Conservation (phyloP, 306 rosid species). For the Acacia melanoxylon region DNA sequence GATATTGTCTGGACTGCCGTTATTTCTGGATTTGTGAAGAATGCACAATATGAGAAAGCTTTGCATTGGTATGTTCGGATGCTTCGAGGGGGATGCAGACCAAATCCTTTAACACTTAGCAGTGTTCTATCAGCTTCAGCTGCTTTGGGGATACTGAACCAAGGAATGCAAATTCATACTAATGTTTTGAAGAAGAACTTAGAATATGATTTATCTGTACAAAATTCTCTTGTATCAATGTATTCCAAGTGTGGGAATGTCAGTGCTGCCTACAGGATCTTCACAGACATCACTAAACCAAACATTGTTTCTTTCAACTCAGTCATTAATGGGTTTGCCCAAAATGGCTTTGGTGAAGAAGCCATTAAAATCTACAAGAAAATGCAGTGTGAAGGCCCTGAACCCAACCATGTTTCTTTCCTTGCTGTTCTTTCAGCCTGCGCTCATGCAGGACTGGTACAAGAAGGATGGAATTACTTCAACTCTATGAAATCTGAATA, state of each 20-base stretch:
- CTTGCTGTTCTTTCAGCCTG: conserved; percentile 85
- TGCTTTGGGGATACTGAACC: conserved; percentile 55
- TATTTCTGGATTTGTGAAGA: conserved; percentile 76
- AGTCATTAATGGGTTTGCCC: conserved; percentile 72
- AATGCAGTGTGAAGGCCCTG: conserved; percentile 58
- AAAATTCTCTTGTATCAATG: conserved; percentile 78
- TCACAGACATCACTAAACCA: conserved; percentile 46
- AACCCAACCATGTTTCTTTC: conserved; percentile 63
- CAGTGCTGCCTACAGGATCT: conserved; percentile 56
- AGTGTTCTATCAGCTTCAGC: conserved; percentile 75
- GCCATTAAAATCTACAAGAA: conserved; percentile 56
- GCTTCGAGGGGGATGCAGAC: conserved; percentile 47
- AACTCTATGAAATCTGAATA: conserved; percentile 50
- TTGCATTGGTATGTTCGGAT: conserved; percentile 64
- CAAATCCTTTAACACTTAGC: conserved; percentile 66
- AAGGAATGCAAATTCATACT: conserved; percentile 77
- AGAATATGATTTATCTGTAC: conserved; percentile 62
- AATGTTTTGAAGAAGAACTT: conserved; percentile 55
- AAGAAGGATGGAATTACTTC: conserved; percentile 65
- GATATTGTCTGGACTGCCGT: conserved; percentile 79
- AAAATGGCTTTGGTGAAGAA: conserved; percentile 68
- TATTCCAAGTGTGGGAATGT: conserved; percentile 79
- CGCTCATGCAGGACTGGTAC: conserved; percentile 71
- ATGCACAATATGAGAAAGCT: conserved; percentile 61
- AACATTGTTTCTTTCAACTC: conserved; percentile 69